A percentile compares a stretch with the other conserved stretches of the same genome.
phyloP scores from a whole-genome alignment of 2,329 filamentous ascomycete species.

The Daldinia eschscholtzii region DNA sequence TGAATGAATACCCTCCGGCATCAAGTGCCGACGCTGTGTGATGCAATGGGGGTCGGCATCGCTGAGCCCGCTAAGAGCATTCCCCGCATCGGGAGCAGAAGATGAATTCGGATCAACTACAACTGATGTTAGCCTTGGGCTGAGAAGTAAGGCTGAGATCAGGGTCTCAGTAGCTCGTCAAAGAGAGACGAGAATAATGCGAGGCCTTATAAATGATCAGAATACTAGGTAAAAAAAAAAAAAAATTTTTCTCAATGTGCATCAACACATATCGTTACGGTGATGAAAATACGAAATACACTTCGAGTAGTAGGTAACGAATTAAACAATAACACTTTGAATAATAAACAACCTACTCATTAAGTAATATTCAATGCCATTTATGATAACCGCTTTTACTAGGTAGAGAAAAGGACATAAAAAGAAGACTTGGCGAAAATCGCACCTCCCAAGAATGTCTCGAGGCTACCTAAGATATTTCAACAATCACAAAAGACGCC shows the following conservation, averaged over 20 bases:
- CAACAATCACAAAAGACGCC: neutral
- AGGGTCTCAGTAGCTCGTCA: neutral
- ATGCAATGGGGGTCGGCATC: conserved; percentile 32
- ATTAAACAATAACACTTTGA: neutral
- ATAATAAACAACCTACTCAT: too few species aligned
- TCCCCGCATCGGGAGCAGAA: conserved; percentile 38
- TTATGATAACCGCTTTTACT: neutral
- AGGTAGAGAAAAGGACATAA: neutral
- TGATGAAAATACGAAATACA: neutral
- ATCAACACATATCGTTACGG: neutral
- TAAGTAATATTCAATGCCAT: neutral
- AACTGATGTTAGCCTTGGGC: neutral
- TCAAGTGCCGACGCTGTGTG: conserved; percentile 38
- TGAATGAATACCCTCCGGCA: conserved; percentile 19
- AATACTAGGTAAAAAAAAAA: neutral
- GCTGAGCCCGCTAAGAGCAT: conserved; percentile 18
- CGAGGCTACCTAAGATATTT: neutral
- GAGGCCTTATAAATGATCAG: neutral
- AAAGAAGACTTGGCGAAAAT: neutral
- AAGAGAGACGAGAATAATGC: neutral
- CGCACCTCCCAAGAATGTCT: too few species aligned
- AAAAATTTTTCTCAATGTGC: neutral
- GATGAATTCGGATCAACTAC: conserved; percentile 1
- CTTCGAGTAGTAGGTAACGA: neutral
- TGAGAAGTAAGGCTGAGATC: too few species aligned